A percentile compares a stretch with the other conserved stretches of the same genome.
These are phyloP conservation scores for Candida neerlandica DNA, from an alignment of 1,139 yeast genomes.

Conservation along the genomic window DNA sequence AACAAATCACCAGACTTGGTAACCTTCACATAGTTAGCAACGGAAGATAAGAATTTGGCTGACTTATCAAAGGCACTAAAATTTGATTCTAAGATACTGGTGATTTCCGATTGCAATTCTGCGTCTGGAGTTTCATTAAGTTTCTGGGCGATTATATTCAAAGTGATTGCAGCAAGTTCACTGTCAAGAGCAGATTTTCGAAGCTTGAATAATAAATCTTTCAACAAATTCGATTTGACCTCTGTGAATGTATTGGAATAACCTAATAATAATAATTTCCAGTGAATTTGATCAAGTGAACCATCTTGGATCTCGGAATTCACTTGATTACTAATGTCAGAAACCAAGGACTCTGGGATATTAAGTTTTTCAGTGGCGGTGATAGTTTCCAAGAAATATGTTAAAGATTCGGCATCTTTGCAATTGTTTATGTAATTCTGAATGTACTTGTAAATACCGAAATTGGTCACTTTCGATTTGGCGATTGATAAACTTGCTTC, in stretches of 20 bases:
- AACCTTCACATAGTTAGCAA: constrained; percentile 6
- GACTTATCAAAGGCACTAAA: constrained; percentile 21
- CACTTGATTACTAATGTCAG: background rate
- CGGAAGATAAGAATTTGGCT: constrained; percentile 13
- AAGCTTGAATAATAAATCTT: constrained; percentile 15
- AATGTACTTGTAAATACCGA: constrained; percentile 48
- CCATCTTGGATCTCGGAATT: constrained; percentile 4
- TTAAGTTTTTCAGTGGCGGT: constrained; percentile 8
- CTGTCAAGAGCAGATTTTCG: constrained; percentile 9
- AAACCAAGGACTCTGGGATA: constrained; percentile 6
- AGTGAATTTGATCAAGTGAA: constrained; percentile 10
- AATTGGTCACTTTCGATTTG: constrained; percentile 47
- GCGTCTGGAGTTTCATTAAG: background rate
- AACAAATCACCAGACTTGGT: constrained; percentile 19
- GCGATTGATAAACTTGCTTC: constrained; percentile 47
- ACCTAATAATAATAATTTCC: constrained; percentile 16
- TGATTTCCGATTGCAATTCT: background rate
- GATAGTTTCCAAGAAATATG: constrained; percentile 43
- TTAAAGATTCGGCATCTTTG: constrained; percentile 28
- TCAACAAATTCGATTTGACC: constrained; percentile 12
- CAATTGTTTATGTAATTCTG: constrained; percentile 50
- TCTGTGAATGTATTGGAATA: constrained; percentile 4
- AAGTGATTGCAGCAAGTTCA: constrained; percentile 11
- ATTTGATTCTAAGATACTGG: constrained; percentile 21
- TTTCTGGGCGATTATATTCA: constrained; percentile 9